Conservation (phyloP, 179 eudicot species). For the Patellifolia procumbens region DNA sequence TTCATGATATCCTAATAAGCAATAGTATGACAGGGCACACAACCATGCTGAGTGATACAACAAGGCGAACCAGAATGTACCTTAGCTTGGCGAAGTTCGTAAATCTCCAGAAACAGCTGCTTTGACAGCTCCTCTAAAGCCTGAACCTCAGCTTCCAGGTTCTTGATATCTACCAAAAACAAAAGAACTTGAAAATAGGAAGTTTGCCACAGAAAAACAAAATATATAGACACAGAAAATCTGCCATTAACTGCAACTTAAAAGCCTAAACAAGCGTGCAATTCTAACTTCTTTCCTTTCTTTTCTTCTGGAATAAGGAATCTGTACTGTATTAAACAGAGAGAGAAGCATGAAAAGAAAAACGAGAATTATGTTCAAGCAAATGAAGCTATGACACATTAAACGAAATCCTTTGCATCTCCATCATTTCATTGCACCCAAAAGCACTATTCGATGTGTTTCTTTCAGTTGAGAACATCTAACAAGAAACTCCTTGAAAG, state of each 20-base stretch:
- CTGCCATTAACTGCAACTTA: neutral
- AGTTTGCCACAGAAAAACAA: neutral
- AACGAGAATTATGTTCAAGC: neutral
- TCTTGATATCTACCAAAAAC: slow-evolving; percentile 60
- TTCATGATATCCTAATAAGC: slow-evolving; percentile 11
- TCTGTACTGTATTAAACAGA: neutral
- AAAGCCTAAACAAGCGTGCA: neutral
- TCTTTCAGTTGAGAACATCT: neutral
- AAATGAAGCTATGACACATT: neutral
- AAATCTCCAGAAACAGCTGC: slow-evolving; percentile 89
- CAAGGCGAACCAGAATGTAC: slow-evolving; percentile 32
- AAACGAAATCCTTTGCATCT: neutral
- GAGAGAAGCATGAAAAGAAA: neutral
- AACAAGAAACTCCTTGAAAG: neutral
- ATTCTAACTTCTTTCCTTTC: neutral
- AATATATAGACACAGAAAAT: neutral
- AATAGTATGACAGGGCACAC: neutral
- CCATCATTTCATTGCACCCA: neutral
- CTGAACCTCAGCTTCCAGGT: slow-evolving; percentile 84
- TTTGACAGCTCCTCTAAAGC: slow-evolving; percentile 94
- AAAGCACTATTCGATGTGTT: neutral
- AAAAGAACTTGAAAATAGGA: neutral
- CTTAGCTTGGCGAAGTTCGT: slow-evolving; percentile 99
- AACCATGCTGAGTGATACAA: slow-evolving; percentile 5
- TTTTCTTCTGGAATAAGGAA: neutral